Evolutionary conservation across 1,284 basidiomycete genomes (phyloP).

Genomic region (Moesziomyces aphidis): DNA sequence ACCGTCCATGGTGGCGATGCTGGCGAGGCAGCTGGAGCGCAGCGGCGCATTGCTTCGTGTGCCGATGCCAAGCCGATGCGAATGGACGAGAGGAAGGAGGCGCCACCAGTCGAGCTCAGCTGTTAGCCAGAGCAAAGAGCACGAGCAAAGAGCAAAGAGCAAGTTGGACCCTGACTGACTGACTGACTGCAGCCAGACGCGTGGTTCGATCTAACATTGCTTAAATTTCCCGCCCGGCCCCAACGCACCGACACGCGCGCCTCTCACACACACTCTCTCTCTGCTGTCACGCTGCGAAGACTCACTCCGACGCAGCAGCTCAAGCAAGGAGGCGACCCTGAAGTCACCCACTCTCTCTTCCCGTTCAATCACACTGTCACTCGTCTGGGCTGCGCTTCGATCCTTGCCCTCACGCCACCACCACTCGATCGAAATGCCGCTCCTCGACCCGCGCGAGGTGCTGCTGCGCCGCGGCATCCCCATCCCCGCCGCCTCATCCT

Average conservation of each 20-base stretch:
- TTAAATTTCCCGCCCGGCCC: too few relatives aligned
- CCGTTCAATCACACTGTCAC: neutral
- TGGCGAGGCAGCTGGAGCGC: constrained; percentile 5
- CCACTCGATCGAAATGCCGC: constrained; percentile 21
- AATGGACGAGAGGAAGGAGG: neutral
- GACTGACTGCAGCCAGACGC: neutral
- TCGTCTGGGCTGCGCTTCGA: neutral
- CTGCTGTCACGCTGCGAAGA: too few relatives aligned
- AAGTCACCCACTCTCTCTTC: too few relatives aligned
- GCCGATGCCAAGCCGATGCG: neutral
- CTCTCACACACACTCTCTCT: too few relatives aligned
- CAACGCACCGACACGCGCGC: constrained; percentile 3
- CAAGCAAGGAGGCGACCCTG: too few relatives aligned
- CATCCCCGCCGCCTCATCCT: constrained; percentile 41
- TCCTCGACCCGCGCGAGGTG: constrained; percentile 42
- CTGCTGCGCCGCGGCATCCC: constrained; percentile 39
- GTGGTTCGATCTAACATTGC: neutral
- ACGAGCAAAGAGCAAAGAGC: neutral
- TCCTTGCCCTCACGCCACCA: neutral
- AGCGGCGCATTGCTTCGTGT: constrained; percentile 17
- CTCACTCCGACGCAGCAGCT: too few relatives aligned
- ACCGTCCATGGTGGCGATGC: constrained; percentile 39
- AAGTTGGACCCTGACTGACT: constrained; percentile 21
- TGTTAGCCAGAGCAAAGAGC: neutral
- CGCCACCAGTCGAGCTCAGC: too few relatives aligned